phyloP scores from a whole-genome alignment of 352 stramenopile genomes.

The Phytopythium montanum region DNA sequence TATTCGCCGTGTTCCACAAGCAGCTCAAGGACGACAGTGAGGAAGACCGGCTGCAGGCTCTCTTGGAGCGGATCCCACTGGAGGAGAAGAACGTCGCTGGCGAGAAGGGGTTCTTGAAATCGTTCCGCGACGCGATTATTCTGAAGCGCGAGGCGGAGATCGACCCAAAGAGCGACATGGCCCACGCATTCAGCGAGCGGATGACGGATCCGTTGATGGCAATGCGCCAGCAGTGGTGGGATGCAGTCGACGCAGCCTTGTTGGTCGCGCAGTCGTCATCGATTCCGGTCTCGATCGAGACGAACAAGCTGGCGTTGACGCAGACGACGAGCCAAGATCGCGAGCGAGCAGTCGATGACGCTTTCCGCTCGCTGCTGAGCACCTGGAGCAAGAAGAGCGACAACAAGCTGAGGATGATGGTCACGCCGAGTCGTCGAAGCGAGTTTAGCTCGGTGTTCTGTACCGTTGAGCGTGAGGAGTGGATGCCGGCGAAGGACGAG shows the following conservation, averaged over 20 bases:
- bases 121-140: too few species aligned
- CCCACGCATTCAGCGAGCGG: background rate
- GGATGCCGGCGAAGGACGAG: background rate
- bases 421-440: background rate
- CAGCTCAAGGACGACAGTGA: background rate
- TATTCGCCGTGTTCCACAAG: slow-evolving; percentile 16
- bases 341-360: background rate
- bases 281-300: too few species aligned
- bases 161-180: too few species aligned
- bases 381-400: background rate
- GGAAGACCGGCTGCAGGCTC: background rate
- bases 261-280: too few species aligned
- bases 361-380: background rate
- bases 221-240: slow-evolving; percentile 12
- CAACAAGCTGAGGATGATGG: background rate
- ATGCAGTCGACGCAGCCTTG: background rate
- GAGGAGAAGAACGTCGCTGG: slow-evolving; percentile 1
- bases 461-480: background rate
- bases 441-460: background rate
- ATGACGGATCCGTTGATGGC: slow-evolving; percentile 6
- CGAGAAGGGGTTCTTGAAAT: background rate
- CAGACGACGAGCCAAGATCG: background rate
- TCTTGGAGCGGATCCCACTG: background rate
- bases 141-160: too few species aligned
- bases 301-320: too few species aligned